phyloP scores from a whole-genome alignment of 805 yeast species.

The Spathaspora gorwiae region DNA sequence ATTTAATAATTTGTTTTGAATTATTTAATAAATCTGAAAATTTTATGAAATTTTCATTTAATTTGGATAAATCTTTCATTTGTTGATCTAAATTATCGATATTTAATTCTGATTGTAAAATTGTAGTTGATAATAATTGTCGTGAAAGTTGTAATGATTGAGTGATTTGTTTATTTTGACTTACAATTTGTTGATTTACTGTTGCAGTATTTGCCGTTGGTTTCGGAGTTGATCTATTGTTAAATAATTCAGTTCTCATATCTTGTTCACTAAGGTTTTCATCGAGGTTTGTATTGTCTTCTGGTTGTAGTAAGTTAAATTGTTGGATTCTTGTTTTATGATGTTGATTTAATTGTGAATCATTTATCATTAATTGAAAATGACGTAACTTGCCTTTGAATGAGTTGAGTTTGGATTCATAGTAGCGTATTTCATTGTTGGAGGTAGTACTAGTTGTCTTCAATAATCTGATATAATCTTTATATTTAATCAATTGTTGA shows the following conservation, averaged over 20 bases:
- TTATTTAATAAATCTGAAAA: conserved; percentile 38
- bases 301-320: conserved; percentile 9
- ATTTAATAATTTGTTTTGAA: conserved; percentile 44
- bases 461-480: conserved; percentile 10
- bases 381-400: conserved; percentile 23
- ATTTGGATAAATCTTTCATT: conserved; percentile 33
- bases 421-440: conserved; percentile 7
- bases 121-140: conserved; percentile 44
- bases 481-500: conserved; percentile 5
- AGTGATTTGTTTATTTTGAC: conserved; percentile 45
- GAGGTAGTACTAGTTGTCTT: conserved; percentile 6
- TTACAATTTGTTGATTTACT: conserved; percentile 30
- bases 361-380: conserved; percentile 24
- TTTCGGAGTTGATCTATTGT: conserved; percentile 13
- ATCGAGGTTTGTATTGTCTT: too few species aligned
- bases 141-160: conserved; percentile 44
- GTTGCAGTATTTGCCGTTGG: conserved; percentile 15
- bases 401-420: conserved; percentile 15
- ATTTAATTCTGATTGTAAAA: conserved; percentile 49
- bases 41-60: conserved; percentile 38
- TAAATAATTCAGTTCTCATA: conserved; percentile 16
- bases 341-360: conserved; percentile 20
- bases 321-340: conserved; percentile 29
- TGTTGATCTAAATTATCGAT: conserved; percentile 46
- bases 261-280: not conserved